Percentiles rank a stretch among this genome's conserved stretches.
These are phyloP conservation scores for Capronia coronata DNA, from an alignment of 2,329 filamentous ascomycete species.

Conservation along the genomic window DNA sequence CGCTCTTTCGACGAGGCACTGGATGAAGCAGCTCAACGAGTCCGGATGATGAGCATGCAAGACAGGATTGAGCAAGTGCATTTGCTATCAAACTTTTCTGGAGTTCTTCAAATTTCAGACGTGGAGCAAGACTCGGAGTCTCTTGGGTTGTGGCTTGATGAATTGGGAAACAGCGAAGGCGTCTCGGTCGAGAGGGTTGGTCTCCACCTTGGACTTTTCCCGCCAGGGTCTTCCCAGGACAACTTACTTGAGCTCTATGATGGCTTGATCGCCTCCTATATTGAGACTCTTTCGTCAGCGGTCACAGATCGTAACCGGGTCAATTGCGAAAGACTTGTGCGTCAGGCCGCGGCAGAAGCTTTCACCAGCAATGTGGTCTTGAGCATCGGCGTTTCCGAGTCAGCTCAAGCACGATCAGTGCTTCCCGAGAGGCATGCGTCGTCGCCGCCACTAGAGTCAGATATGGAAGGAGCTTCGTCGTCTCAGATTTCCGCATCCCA, in stretches of 20 bases:
- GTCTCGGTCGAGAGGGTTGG: slow-evolving; percentile 1
- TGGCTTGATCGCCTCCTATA: slow-evolving; percentile 2
- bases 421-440: neutral
- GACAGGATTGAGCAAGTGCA: neutral
- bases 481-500: slow-evolving; percentile 7
- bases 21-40: neutral
- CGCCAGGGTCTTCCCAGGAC: neutral
- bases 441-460: slow-evolving; percentile 3
- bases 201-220: neutral
- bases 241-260: slow-evolving; percentile 13
- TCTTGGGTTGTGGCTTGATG: slow-evolving; percentile 1
- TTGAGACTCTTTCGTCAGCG: slow-evolving; percentile 11
- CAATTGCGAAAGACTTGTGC: slow-evolving; percentile 21
- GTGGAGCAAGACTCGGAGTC: slow-evolving; percentile 13
- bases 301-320: slow-evolving; percentile 22
- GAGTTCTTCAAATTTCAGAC: slow-evolving; percentile 4
- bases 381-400: neutral
- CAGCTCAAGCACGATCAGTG: neutral
- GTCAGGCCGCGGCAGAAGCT: slow-evolving; percentile 13
- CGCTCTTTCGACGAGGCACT: neutral
- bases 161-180: neutral
- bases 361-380: slow-evolving; percentile 12
- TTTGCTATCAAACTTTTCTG: slow-evolving; percentile 8
- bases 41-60: neutral
- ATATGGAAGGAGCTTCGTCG: slow-evolving; percentile 2